phyloP scores from a whole-genome alignment of 2,329 filamentous ascomycete genomes.

The Metarhizium guizhouense region DNA sequence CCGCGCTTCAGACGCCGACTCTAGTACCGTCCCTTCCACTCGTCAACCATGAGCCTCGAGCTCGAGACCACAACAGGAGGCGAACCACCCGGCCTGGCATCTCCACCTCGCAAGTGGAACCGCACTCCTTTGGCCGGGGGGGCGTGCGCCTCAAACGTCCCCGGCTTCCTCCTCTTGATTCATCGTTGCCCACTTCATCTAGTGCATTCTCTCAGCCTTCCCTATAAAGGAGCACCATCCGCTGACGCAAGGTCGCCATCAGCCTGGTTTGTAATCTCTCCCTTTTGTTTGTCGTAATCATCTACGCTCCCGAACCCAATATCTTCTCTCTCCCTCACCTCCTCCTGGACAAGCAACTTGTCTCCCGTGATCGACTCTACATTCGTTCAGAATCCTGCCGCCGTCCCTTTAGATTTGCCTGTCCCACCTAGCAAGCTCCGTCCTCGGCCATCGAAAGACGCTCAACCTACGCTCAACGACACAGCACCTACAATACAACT shows the following conservation, averaged over 20 bases:
- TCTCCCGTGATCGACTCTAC: neutral
- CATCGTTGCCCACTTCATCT: slow-evolving; percentile 1
- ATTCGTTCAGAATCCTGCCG: neutral
- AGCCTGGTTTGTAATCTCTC: slow-evolving; percentile 4
- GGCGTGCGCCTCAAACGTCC: neutral
- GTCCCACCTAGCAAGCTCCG: neutral
- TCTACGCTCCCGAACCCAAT: neutral
- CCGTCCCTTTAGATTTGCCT: neutral
- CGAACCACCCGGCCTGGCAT: slow-evolving; percentile 4
- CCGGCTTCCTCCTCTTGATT: slow-evolving; percentile 1
- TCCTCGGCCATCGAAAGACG: neutral
- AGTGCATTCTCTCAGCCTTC: slow-evolving; percentile 2
- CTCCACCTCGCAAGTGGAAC: slow-evolving; percentile 3
- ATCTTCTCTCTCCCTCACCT: slow-evolving; percentile 1
- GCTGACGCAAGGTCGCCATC: slow-evolving; percentile 5
- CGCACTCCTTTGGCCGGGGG: neutral
- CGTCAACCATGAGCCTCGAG: no score
- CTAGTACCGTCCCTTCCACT: no score
- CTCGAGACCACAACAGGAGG: neutral
- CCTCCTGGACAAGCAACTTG: slow-evolving; percentile 3
- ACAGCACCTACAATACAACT: no score
- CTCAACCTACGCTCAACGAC: neutral
- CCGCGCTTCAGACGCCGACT: neutral
- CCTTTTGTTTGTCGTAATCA: neutral
- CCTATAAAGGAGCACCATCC: slow-evolving; percentile 7